Base-by-base conservation (phyloP, 768 basidiomycete species). In the Tephrocybe sp. region DNA sequence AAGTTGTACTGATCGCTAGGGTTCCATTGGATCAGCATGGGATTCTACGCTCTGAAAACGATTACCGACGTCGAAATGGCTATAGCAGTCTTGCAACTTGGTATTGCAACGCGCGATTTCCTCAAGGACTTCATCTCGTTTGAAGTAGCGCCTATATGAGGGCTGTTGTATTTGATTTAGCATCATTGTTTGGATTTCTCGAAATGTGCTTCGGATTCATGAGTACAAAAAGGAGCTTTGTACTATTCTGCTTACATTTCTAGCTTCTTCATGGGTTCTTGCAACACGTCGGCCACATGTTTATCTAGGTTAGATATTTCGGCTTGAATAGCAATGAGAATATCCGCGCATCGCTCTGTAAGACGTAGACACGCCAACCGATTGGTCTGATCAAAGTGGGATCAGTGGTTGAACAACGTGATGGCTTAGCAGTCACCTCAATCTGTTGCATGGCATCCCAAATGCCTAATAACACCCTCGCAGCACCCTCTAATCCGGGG, bases 131-230 rank as follows among this genome's bases (percentile, higher is more conserved):
- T 91, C 87, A 24, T 88, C 84, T 29, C 86, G 77, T 60, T 82
- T 82, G 22, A 92, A 71, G 59, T 87, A 91, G 7, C 87, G 75
- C 64, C 86, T 86, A 57, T 89, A 62, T 68, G 86, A 88, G 0
- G 88, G 82, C 7, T 86, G 69, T 33, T 78, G 67, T n/a, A 73
- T 70, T 52, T 86, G 80, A 50, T 77, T 80, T 45, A 72, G 58
- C 38, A 88, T 71, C 54, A 88, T 76, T 3, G 56, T 50, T 25
- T 71, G 64, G 3, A 87, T 73, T 11, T 66, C 48, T 7, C 50
- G 47, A 57, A 78, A 81, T 0, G 78, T 60, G n/a, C 72, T 74
- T 30, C 21, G 24, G 15, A 30, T 19, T 38, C 18, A 19, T 2
- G 18, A 38, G 19, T 18, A 38, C 37, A 19, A 19, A 5, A 5